Percentiles rank a stretch among this genome's conserved stretches.
These are phyloP conservation scores for Tylopilus rubrobrunneus DNA, from an alignment of 768 basidiomycete species.

Conservation along the genomic window DNA sequence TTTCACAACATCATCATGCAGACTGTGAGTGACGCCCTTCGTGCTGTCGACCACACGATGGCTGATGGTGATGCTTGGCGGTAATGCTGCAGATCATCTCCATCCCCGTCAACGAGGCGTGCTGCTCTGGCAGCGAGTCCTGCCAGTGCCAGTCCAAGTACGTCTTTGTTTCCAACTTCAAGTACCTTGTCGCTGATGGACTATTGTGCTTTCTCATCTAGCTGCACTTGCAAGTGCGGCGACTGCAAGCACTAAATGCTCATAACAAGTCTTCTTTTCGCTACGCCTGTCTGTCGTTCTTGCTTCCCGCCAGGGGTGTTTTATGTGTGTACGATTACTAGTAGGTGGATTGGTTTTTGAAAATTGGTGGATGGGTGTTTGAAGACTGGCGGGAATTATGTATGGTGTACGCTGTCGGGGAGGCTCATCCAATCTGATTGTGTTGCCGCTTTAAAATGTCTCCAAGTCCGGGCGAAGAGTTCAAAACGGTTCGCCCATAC, in stretches of 20 bases:
- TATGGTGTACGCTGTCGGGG: not conserved
- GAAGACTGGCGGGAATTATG: not conserved
- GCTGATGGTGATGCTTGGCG: not conserved
- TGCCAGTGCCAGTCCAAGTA: slow-evolving; percentile 15
- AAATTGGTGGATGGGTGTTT: too few relatives aligned
- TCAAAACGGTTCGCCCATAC: too few relatives aligned
- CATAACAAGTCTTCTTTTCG: not conserved
- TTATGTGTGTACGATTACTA: too few relatives aligned
- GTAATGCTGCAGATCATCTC: slow-evolving; percentile 5
- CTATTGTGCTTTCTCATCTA: not conserved
- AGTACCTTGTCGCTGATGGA: too few relatives aligned
- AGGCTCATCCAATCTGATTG: not conserved
- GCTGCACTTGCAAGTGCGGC: not conserved
- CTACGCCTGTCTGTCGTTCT: too few relatives aligned
- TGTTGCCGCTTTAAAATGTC: not conserved
- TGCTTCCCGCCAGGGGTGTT: too few relatives aligned
- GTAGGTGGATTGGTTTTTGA: too few relatives aligned
- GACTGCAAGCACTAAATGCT: not conserved
- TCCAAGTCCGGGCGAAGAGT: too few relatives aligned
- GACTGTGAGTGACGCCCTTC: slow-evolving; percentile 9
- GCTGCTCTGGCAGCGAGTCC: slow-evolving; percentile 6
- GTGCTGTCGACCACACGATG: not conserved
- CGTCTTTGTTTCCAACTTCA: not conserved
- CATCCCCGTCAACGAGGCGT: slow-evolving; percentile 19
- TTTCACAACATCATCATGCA: slow-evolving; percentile 13